Conservation (phyloP, 2,329 filamentous ascomycete species). For the Lojkania enalia region DNA sequence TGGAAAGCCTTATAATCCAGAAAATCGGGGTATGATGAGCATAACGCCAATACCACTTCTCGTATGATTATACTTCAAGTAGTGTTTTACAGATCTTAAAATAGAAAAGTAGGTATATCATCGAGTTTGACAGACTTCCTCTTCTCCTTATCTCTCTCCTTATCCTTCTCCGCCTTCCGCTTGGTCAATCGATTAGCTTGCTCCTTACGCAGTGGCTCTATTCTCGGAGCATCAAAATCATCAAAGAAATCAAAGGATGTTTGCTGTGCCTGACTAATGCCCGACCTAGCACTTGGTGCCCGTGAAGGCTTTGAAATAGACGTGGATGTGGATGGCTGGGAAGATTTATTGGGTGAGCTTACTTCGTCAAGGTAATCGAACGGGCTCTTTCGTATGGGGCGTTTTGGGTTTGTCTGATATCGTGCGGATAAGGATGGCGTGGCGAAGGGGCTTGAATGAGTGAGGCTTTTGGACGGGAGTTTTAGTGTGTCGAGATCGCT, state of each 20-base stretch:
- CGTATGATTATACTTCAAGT: no score
- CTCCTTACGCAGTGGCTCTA: constrained; percentile 18
- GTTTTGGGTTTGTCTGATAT: constrained; percentile 23
- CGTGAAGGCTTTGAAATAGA: background rate
- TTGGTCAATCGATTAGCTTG: constrained; percentile 36
- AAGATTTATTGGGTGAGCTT: background rate
- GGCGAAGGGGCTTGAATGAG: constrained; percentile 1
- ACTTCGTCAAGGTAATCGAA: constrained; percentile 7
- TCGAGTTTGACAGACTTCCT: constrained; percentile 32
- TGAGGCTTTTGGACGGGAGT: background rate
- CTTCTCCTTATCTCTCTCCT: constrained; percentile 27
- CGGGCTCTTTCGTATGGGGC: background rate
- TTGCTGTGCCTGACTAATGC: no score
- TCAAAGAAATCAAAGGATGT: constrained; percentile 12
- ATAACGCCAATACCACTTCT: no score
- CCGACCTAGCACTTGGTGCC: background rate
- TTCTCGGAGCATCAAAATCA: constrained; percentile 11
- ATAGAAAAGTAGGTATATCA: constrained; percentile 51
- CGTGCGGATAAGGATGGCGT: constrained; percentile 13
- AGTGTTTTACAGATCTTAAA: no score
- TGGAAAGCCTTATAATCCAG: no score
- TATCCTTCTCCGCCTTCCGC: constrained; percentile 24
- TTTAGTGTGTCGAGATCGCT: constrained; percentile 33
- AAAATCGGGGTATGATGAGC: no score
- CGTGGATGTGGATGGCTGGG: constrained; percentile 3